Conservation (phyloP, 2,329 filamentous ascomycete species). For the Juglanconis oblonga region DNA sequence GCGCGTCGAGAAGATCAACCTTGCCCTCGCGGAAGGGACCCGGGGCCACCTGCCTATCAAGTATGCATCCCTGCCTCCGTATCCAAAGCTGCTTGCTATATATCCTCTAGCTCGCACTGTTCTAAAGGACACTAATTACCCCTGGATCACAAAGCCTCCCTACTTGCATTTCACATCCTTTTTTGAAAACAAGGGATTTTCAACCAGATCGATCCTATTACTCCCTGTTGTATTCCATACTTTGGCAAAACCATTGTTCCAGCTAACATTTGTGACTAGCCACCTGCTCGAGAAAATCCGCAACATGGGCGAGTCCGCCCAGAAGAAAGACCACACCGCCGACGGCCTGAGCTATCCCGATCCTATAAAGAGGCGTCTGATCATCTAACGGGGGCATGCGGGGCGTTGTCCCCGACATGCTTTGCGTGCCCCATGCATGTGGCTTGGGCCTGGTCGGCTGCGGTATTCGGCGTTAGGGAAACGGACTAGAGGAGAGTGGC, state of each 20-base stretch:
- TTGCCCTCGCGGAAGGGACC: constrained; percentile 55
- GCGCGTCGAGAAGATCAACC: constrained; percentile 46
- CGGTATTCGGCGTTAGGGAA: too few species aligned
- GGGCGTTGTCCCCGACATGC: too few species aligned
- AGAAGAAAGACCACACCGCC: constrained; percentile 30
- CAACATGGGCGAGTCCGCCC: constrained; percentile 38
- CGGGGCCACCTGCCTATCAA: constrained; percentile 54
- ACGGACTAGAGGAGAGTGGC: too few species aligned
- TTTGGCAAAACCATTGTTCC: too few species aligned
- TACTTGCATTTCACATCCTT: too few species aligned
- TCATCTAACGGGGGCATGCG: constrained; percentile 27
- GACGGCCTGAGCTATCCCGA: constrained; percentile 34
- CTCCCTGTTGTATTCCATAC: too few species aligned
- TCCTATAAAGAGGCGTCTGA: constrained; percentile 45
- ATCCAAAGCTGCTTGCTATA: constrained; percentile 21
- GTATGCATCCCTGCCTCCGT: constrained; percentile 43
- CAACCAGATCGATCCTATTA: too few species aligned
- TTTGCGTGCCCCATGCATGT: too few species aligned
- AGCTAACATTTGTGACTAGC: constrained; percentile 28
- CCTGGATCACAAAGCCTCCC: too few species aligned
- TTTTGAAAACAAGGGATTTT: too few species aligned
- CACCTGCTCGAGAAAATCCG: constrained; percentile 57
- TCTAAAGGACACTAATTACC: too few species aligned
- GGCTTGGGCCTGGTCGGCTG: too few species aligned
- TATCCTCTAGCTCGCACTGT: constrained; percentile 22